A percentile compares a stretch with the other conserved stretches of the same genome.
Conservation (phyloP, 2,329 filamentous ascomycete genomes). For the Hortaea werneckii region DNA sequence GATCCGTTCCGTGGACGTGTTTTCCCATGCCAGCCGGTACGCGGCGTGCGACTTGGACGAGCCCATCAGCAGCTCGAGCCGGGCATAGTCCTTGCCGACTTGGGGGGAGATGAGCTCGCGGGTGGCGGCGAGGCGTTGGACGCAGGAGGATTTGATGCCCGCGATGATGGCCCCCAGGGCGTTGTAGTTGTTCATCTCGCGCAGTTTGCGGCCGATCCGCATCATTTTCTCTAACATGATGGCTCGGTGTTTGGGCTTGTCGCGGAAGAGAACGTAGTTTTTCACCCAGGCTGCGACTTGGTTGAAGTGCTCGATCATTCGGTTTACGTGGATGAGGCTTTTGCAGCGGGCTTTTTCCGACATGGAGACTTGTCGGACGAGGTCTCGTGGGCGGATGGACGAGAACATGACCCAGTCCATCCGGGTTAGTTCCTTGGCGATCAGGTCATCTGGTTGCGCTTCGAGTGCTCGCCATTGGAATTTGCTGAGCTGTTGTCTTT, state of each 20-base stretch:
- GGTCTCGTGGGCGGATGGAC: constrained; percentile 82
- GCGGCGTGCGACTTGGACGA: constrained; percentile 87
- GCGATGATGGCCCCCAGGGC: constrained; percentile 87
- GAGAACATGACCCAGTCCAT: constrained; percentile 99
- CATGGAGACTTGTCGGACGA: constrained; percentile 74
- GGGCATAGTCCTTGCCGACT: constrained; percentile 73
- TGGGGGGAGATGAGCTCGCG: constrained; percentile 61
- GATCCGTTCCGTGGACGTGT: constrained; percentile 79
- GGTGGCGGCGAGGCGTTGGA: constrained; percentile 75
- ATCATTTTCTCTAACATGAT: constrained; percentile 93
- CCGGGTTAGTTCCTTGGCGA: constrained; percentile 83
- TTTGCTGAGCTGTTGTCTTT: constrained; percentile 65
- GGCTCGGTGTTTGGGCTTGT: constrained; percentile 92
- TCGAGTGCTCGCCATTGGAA: constrained; percentile 84
- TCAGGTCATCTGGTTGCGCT: constrained; percentile 71
- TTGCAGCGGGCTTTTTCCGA: constrained; percentile 48
- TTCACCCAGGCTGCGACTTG: constrained; percentile 47
- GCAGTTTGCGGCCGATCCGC: constrained; percentile 71
- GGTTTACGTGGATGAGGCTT: constrained; percentile 77
- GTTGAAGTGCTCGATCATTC: constrained; percentile 78
- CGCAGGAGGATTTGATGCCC: constrained; percentile 77
- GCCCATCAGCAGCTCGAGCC: constrained; percentile 84
- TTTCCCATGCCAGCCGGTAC: constrained; percentile 96
- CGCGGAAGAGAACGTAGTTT: constrained; percentile 59
- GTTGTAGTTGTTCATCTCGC: constrained; percentile 94